Evolutionary conservation across 306 rosid genomes (phyloP).

Genomic region (peach (Prunus persica)): DNA sequence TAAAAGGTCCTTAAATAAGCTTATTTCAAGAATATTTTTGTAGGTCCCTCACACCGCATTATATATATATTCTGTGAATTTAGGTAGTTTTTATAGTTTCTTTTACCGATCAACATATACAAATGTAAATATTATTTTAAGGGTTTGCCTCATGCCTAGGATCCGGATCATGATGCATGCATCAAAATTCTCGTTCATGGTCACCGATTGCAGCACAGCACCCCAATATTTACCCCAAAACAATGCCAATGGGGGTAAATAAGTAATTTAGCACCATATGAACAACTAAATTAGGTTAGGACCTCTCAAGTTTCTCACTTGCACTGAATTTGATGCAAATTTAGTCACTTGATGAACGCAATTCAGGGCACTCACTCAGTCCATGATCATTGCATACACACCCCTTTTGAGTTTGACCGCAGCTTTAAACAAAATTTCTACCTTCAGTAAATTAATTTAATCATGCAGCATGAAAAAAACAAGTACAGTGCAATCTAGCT

Average conservation of each 20-base stretch:
- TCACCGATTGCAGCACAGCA: not conserved
- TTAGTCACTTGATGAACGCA: slow-evolving; percentile 49
- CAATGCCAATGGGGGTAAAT: slow-evolving; percentile 26
- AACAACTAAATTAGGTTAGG: slow-evolving; percentile 12
- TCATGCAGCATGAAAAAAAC: not conserved
- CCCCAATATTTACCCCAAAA: not conserved
- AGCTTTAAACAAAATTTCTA: not conserved
- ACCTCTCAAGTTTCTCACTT: slow-evolving; percentile 44
- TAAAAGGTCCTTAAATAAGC: no score
- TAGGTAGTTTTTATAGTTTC: no score
- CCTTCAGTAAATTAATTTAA: not conserved
- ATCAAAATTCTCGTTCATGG: not conserved
- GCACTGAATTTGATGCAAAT: slow-evolving; percentile 75
- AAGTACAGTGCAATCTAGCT: no score
- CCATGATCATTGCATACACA: slow-evolving; percentile 10
- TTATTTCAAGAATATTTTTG: no score
- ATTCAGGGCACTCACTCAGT: slow-evolving; percentile 37
- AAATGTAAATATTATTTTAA: not conserved
- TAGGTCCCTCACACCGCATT: no score
- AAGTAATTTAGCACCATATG: slow-evolving; percentile 10
- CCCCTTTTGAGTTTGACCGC: slow-evolving; percentile 18
- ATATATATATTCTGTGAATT: no score
- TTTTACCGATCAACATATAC: no score
- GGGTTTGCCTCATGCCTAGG: not conserved
- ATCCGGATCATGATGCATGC: slow-evolving; percentile 8